phyloP scores from a whole-genome alignment of 23 red algal species.

The Cyanidiococcus yangmingshanensis region DNA sequence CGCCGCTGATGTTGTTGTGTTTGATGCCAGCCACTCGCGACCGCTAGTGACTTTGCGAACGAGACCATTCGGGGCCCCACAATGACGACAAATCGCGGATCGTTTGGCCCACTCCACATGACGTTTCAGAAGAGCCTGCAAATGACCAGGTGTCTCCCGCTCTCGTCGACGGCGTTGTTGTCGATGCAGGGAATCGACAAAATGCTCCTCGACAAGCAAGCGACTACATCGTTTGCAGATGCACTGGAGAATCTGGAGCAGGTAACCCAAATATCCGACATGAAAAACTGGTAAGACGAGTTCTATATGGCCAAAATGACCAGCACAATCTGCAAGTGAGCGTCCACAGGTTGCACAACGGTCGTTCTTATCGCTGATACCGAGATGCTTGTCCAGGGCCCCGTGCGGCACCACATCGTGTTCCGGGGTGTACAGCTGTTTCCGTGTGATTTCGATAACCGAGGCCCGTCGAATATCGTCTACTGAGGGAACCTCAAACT shows the following conservation, averaged over 20 bases:
- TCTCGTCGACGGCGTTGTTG: background rate
- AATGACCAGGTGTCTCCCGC: background rate
- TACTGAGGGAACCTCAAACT: background rate
- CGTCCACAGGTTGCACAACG: constrained; percentile 72
- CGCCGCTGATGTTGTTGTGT: background rate
- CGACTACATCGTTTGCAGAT: constrained; percentile 84
- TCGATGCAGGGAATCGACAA: background rate
- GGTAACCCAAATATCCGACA: constrained; percentile 69
- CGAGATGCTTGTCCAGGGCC: constrained; percentile 56
- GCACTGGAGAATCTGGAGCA: constrained; percentile 72
- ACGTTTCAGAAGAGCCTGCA: constrained; percentile 24
- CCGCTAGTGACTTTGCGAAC: constrained; percentile 54
- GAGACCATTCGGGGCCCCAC: constrained; percentile 50
- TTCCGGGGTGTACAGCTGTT: constrained; percentile 13
- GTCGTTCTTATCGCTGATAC: constrained; percentile 72
- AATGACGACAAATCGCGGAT: constrained; percentile 49
- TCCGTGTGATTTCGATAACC: background rate
- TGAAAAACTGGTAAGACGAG: constrained; percentile 87
- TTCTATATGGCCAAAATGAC: constrained; percentile 84
- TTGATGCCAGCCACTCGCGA: constrained; percentile 2
- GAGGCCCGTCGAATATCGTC: constrained; percentile 16
- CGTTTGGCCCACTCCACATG: constrained; percentile 49
- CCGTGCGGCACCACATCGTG: constrained; percentile 25
- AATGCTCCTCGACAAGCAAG: constrained; percentile 26
- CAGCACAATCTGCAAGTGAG: constrained; percentile 55